A percentile compares a stretch with the other conserved stretches of the same genome.
phyloP scores from a whole-genome alignment of 805 yeast genomes.

The Saccharomycopsis amapae region DNA sequence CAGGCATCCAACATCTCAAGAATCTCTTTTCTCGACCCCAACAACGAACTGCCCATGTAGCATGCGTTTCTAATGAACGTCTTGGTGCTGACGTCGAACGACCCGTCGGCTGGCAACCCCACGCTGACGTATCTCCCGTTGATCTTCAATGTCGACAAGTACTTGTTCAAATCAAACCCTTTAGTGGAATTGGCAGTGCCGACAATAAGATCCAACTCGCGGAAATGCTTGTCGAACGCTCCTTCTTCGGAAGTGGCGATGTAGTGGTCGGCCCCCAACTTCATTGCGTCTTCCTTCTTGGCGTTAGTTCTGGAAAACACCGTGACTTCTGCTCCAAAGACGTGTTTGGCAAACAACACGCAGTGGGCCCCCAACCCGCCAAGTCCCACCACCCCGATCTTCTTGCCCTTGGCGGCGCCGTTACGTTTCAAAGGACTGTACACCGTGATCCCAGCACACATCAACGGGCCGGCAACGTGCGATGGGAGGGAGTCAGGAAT shows the following conservation, averaged over 20 bases:
- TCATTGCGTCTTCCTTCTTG: slow-evolving; percentile 41
- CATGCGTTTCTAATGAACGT: slow-evolving; percentile 39
- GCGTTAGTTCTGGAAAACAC: slow-evolving; percentile 47
- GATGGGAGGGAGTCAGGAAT: slow-evolving; percentile 41
- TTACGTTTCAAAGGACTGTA: slow-evolving; percentile 40
- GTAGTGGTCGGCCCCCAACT: slow-evolving; percentile 47
- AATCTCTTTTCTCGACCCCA: slow-evolving; percentile 61
- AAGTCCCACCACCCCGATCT: slow-evolving; percentile 47
- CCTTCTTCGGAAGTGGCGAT: slow-evolving; percentile 40
- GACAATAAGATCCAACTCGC: slow-evolving; percentile 25
- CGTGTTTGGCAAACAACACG: slow-evolving; percentile 47
- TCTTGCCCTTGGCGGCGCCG: slow-evolving; percentile 40
- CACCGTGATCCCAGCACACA: slow-evolving; percentile 52
- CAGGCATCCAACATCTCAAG: too few species aligned
- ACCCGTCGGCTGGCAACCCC: slow-evolving; percentile 52
- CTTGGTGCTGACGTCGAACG: slow-evolving; percentile 23
- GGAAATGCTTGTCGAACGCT: slow-evolving; percentile 30
- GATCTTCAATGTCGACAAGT: slow-evolving; percentile 38
- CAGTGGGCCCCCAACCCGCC: slow-evolving; percentile 55
- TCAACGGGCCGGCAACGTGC: slow-evolving; percentile 41
- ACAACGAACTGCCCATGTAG: slow-evolving; percentile 29
- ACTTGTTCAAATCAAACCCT: slow-evolving; percentile 14
- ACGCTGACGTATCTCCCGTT: slow-evolving; percentile 55
- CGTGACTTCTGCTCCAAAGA: slow-evolving; percentile 52
- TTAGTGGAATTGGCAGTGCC: slow-evolving; percentile 42